These are phyloP conservation scores for Exophiala sp. DNA, from an alignment of 2,329 filamentous ascomycete species.

Conservation along the genomic window DNA sequence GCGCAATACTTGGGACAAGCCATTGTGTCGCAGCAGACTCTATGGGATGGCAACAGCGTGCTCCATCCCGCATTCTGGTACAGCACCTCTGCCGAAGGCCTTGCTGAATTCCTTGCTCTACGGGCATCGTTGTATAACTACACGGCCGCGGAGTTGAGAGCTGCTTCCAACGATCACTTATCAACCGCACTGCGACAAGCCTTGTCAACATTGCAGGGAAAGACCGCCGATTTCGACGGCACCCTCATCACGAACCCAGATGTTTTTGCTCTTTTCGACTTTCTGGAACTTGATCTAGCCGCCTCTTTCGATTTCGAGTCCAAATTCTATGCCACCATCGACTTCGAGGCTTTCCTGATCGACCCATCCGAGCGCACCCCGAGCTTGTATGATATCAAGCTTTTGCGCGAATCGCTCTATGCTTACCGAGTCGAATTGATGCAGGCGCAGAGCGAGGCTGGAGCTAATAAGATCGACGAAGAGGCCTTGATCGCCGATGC, in stretches of 20 bases:
- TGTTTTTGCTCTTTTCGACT: constrained; percentile 90
- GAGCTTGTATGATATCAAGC: constrained; percentile 60
- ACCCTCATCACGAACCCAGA: constrained; percentile 63
- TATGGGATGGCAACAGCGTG: constrained; percentile 67
- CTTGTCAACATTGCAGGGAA: constrained; percentile 64
- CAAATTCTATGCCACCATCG: constrained; percentile 58
- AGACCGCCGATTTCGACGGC: constrained; percentile 60
- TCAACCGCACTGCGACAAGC: constrained; percentile 64
- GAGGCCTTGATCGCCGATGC: constrained; percentile 39
- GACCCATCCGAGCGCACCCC: constrained; percentile 49
- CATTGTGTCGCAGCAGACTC: constrained; percentile 60
- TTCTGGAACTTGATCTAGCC: constrained; percentile 61
- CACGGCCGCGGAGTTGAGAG: constrained; percentile 74
- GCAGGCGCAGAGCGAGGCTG: constrained; percentile 35
- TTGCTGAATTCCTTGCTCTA: constrained; percentile 70
- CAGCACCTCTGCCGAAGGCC: constrained; percentile 59
- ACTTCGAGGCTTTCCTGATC: constrained; percentile 60
- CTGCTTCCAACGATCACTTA: constrained; percentile 63
- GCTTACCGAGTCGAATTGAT: constrained; percentile 51
- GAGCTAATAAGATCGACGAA: constrained; percentile 35
- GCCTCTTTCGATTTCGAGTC: constrained; percentile 48
- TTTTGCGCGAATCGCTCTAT: constrained; percentile 65
- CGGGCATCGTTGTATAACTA: constrained; percentile 79
- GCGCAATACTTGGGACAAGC: constrained; percentile 66
- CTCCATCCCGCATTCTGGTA: constrained; percentile 61